Percentiles rank a stretch among this genome's conserved stretches.
Conservation (phyloP, 2,329 filamentous ascomycete genomes). For the Cladosporium sp. region DNA sequence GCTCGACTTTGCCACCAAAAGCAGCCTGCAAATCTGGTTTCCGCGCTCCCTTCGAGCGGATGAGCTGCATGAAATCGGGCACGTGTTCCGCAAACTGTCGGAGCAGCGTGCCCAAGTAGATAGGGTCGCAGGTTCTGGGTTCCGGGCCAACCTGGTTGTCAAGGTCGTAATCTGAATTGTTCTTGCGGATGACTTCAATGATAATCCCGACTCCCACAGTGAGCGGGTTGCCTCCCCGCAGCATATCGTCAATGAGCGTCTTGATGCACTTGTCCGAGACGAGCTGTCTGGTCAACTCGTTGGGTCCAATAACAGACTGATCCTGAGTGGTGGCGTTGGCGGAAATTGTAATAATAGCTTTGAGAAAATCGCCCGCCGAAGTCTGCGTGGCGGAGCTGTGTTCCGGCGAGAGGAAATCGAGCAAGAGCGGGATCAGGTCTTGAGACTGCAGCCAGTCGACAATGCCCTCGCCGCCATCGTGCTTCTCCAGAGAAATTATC, state of each 20-base stretch:
- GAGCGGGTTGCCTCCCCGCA: conserved; percentile 85
- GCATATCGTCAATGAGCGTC: conserved; percentile 85
- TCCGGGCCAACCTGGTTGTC: conserved; percentile 81
- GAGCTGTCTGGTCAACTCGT: conserved; percentile 90
- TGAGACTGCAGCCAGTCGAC: conserved; percentile 96
- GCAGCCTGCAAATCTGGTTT: conserved; percentile 76
- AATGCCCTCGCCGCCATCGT: conserved; percentile 84
- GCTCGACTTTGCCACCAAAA: conserved; percentile 87
- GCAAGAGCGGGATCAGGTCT: conserved; percentile 77
- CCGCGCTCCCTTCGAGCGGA: conserved; percentile 71
- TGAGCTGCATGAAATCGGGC: conserved; percentile 87
- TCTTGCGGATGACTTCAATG: conserved; percentile 98
- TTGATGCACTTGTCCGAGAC: conserved; percentile 83
- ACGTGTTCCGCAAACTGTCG: conserved; percentile 87
- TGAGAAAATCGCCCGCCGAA: conserved; percentile 93
- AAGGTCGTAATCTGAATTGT: conserved; percentile 97
- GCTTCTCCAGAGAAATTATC: conserved; percentile 93
- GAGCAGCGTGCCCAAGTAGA: conserved; percentile 88
- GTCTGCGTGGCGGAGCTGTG: conserved; percentile 90
- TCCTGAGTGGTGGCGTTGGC: conserved; percentile 98
- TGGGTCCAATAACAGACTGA: conserved; percentile 97
- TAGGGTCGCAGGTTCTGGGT: conserved; percentile 82
- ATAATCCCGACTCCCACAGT: conserved; percentile 96
- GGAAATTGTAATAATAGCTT: conserved; percentile 98
- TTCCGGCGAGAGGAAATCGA: conserved; percentile 81